Evolutionary conservation across 2,329 filamentous ascomycete genomes (phyloP).

Genomic region (Metarhizium rileyi): DNA sequence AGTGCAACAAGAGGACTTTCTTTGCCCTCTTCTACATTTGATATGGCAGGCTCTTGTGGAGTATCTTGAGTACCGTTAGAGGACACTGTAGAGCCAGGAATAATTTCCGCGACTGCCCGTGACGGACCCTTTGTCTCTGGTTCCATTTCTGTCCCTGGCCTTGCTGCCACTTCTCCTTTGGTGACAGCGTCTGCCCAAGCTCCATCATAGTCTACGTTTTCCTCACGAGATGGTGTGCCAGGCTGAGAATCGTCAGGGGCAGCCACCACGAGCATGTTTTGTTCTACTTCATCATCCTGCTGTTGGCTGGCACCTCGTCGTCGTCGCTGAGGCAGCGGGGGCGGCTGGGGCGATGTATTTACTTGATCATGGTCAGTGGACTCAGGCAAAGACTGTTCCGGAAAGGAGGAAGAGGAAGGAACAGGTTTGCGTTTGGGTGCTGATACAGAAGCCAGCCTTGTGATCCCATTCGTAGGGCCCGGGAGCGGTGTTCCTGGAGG

Average conservation of each 20-base stretch:
- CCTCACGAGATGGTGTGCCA: slow-evolving; percentile 36
- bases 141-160: slow-evolving; percentile 7
- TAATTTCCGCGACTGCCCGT: neutral
- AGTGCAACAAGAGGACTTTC: slow-evolving; percentile 8
- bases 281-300: slow-evolving; percentile 28
- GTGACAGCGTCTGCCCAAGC: slow-evolving; percentile 9
- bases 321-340: slow-evolving; percentile 39
- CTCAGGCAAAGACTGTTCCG: slow-evolving; percentile 12
- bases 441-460: slow-evolving; percentile 45
- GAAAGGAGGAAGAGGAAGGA: slow-evolving; percentile 36
- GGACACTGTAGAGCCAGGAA: neutral
- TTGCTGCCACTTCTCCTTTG: neutral
- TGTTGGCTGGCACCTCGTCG: slow-evolving; percentile 26
- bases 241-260: slow-evolving; percentile 55
- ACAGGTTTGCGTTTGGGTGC: slow-evolving; percentile 58
- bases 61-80: neutral
- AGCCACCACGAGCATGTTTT: slow-evolving; percentile 53
- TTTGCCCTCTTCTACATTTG: neutral
- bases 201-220: slow-evolving; percentile 12
- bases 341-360: slow-evolving; percentile 17
- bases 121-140: neutral
- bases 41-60: neutral
- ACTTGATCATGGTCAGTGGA: slow-evolving; percentile 20
- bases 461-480: slow-evolving; percentile 47
- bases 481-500: slow-evolving; percentile 74